These are phyloP conservation scores for Pythium dissotocum DNA, from an alignment of 352 stramenopile species.

Conservation along the genomic window DNA sequence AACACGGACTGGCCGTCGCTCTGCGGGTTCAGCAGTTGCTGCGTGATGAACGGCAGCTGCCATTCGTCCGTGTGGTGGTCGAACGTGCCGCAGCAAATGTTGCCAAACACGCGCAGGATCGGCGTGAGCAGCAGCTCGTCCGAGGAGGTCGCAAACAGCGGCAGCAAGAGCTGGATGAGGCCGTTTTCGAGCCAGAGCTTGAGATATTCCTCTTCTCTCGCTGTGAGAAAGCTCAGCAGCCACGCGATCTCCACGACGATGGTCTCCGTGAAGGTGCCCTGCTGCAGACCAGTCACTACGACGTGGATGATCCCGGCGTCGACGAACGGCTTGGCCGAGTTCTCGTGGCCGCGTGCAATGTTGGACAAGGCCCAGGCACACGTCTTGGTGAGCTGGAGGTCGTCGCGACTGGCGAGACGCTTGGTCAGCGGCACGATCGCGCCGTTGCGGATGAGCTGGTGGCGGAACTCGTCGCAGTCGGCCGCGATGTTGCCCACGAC, in stretches of 20 bases:
- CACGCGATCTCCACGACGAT: constrained; percentile 81
- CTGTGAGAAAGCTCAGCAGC: constrained; percentile 87
- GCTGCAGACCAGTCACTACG: constrained; percentile 39
- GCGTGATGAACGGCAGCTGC: constrained; percentile 62
- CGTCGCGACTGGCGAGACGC: constrained; percentile 32
- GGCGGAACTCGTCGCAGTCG: constrained; percentile 84
- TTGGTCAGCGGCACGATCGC: constrained; percentile 52
- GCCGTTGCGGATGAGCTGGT: constrained; percentile 70
- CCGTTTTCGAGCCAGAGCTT: constrained; percentile 63
- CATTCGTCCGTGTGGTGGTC: constrained; percentile 78
- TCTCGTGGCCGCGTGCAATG: constrained; percentile 76
- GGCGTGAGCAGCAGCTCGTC: constrained; percentile 72
- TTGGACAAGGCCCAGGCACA: constrained; percentile 84
- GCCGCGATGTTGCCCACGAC: constrained; percentile 85
- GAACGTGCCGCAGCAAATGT: constrained; percentile 68
- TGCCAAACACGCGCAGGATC: constrained; percentile 76
- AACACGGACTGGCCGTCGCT: constrained; percentile 44
- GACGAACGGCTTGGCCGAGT: constrained; percentile 73
- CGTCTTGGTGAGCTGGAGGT: constrained; percentile 46
- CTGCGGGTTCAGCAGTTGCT: constrained; percentile 31
- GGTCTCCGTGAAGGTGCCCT: constrained; percentile 42
- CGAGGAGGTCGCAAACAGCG: constrained; percentile 51
- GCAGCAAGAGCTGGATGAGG: constrained; percentile 54
- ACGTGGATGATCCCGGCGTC: constrained; percentile 65
- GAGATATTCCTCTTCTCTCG: constrained; percentile 71